phyloP scores from a whole-genome alignment of 306 rosid genomes.

The Castanea sativa region DNA sequence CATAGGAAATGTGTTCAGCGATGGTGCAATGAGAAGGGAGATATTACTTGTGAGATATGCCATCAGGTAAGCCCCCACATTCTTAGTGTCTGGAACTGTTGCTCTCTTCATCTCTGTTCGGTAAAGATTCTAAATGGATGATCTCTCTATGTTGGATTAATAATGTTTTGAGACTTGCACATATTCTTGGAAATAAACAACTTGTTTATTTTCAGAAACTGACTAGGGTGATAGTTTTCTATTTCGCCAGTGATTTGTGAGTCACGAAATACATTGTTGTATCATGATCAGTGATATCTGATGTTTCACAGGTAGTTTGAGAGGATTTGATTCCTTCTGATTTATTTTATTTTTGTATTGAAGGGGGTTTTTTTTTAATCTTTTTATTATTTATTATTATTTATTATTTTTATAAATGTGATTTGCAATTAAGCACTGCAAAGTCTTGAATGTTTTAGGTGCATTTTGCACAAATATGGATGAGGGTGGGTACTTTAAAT shows the following conservation, averaged over 20 bases:
- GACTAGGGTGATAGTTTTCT: not conserved
- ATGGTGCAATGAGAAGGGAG: slow-evolving; percentile 76
- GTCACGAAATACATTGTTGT: not conserved
- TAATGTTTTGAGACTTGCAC: not conserved
- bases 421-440: not conserved
- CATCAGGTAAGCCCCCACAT: slow-evolving; percentile 42
- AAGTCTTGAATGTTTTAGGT: not conserved
- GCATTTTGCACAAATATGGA: not conserved
- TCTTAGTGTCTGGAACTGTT: not conserved
- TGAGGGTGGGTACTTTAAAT: not conserved
- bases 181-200: slow-evolving; percentile 2
- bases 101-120: not conserved
- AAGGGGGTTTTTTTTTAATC: not conserved
- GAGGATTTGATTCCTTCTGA: not conserved
- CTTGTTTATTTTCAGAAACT: slow-evolving; percentile 2
- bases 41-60: slow-evolving; percentile 64
- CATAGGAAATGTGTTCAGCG: slow-evolving; percentile 62
- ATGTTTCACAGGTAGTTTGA: not conserved
- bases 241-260: not conserved
- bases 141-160: not conserved
- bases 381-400: no score
- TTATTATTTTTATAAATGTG: not conserved
- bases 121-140: not conserved
- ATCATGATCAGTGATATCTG: not conserved
- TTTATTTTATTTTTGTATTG: not conserved